Base-by-base conservation (phyloP, 2,329 filamentous ascomycete species). In the Fonsecaea pugnacius region DNA sequence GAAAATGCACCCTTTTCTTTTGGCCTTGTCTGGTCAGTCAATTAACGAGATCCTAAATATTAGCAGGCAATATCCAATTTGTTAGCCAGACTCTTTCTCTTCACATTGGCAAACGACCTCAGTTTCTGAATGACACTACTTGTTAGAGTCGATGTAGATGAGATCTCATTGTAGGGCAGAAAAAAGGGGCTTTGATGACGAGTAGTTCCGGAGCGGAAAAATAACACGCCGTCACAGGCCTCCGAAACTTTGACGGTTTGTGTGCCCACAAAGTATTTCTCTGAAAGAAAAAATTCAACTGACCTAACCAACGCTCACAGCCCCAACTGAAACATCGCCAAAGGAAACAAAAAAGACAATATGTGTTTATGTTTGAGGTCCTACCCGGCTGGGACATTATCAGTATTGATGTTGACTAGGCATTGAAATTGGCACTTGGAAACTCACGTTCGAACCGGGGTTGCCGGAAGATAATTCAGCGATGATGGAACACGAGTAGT, bases 361-460 rank as follows among this genome's bases (percentile, higher is more conserved):
- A 16, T 4, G 27, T 30, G 4, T 18, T 6, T n/a, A n/a, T n/a
- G n/a, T n/a, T n/a, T n/a, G n/a, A 43, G 38, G 38, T 43, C 38
- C 38, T 43, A 43, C 38, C 38, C 38, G 38, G 38, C 38, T 43
- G n/a, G 16, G 5, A 18, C 4, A 43, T 6, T 7, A n/a, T 43
- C 12, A 43, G 38, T 43, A 43, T 43, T 14, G 12, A 6, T 14
- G 36, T 16, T 6, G 36, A 6, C 14, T 14, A 1, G 36, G 2
- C 14, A 38, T 38, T n/a, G 12, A 16, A 1, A 5, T 38, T 6
- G 16, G 16, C n/a, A 18, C 16, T 12, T 7, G 2, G 16, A 43
- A 5, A 43, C 38, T 43, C 38, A 43, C 38, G 43, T 48, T 48
- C 43, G 43, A 48, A 48, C 43, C 43, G 43, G 43, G 43, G 43